Evolutionary conservation across 441 rosid species (phyloP).

Genomic region (Euphorbia schlechtendalii): DNA sequence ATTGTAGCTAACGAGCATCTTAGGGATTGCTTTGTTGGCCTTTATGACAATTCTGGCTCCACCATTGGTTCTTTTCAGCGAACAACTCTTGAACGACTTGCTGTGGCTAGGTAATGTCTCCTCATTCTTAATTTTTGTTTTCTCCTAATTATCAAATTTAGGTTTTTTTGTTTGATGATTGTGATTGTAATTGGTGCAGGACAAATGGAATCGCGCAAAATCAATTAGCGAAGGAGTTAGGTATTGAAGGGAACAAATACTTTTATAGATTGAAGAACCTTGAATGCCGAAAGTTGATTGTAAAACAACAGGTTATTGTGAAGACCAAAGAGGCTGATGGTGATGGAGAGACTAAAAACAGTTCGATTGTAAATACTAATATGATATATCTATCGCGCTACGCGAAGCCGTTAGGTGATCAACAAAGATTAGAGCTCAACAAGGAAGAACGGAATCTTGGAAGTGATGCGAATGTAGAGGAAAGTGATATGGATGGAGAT

Average conservation of each 20-base stretch:
- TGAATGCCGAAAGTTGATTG: conserved; percentile 67
- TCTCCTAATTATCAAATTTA: no score
- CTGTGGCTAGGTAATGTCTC: conserved; percentile 47
- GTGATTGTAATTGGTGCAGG: conserved; percentile 34
- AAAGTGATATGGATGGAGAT: conserved; percentile 30
- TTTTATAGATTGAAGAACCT: conserved; percentile 65
- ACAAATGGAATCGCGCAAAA: conserved; percentile 67
- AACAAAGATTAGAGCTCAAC: conserved; percentile 70
- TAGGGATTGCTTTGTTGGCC: conserved; percentile 68
- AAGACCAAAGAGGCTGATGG: conserved; percentile 54
- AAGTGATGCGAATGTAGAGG: conserved; percentile 22
- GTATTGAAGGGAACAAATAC: conserved; percentile 60
- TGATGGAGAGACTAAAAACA: conserved; percentile 60
- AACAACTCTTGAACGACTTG: conserved; percentile 65
- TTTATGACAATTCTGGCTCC: conserved; percentile 51
- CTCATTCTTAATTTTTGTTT: not conserved
- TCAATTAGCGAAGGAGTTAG: conserved; percentile 71
- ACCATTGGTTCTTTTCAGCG: conserved; percentile 43
- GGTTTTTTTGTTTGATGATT: not conserved
- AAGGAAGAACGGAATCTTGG: conserved; percentile 37
- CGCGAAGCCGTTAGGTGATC: conserved; percentile 71
- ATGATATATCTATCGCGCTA: conserved; percentile 67
- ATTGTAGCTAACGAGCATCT: conserved; percentile 59
- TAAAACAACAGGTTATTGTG: conserved; percentile 66
- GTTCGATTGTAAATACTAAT: conserved; percentile 52